Base-by-base conservation (phyloP, 179 eudicot species). In the Amaranthus tricolor region DNA sequence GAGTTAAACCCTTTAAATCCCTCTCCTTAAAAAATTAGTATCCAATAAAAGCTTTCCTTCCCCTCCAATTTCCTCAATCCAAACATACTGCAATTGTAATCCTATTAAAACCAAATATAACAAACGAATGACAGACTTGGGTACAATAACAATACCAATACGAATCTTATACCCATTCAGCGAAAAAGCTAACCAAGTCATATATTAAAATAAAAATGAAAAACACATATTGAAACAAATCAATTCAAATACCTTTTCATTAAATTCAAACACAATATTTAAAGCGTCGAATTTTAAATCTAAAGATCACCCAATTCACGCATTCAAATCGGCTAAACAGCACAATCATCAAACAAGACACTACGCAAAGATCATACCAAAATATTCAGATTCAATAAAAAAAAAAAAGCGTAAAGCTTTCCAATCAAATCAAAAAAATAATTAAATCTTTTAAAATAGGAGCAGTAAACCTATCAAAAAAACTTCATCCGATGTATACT, bases 401-500 rank as follows among this genome's bases (percentile, higher is more conserved):
- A 71, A 13, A 7, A 19, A 66, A 10, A 31, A 31, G 40, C 40
- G 1, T 31, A 31, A 31, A 31, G 40, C 40, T 31, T 0, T 31
- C 40, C 40, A 31, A 31, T 31, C 40, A 31, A 31, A 31, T 2
- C n/a, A 48, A 20, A 2, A 12, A 20, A 52, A 68, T 6, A 6
- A 56, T 7, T 4, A 50, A 21, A 48, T n/a, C 12, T 65, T 4
- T 9, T 6, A 64, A 40, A 14, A 6, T 3, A 45, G n/a, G 13
- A 43, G 2, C 2, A 6, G 24, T 31, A 31, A 31, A 31, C 40
- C 5, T 4, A 56, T 6, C 1, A 57, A 20, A 8, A 12, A 72
- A 40, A 52, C 0, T 20, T 49, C 20, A 31, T 31, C 66, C 75
- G 82, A 78, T 78, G 79, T 61, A 54, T 20, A 61, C 6, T 49